Evolutionary conservation across 169 alveolate species (phyloP), one percentile per base, ranked within the genome.

Genomic region (Eimeria brunetti): DNA sequence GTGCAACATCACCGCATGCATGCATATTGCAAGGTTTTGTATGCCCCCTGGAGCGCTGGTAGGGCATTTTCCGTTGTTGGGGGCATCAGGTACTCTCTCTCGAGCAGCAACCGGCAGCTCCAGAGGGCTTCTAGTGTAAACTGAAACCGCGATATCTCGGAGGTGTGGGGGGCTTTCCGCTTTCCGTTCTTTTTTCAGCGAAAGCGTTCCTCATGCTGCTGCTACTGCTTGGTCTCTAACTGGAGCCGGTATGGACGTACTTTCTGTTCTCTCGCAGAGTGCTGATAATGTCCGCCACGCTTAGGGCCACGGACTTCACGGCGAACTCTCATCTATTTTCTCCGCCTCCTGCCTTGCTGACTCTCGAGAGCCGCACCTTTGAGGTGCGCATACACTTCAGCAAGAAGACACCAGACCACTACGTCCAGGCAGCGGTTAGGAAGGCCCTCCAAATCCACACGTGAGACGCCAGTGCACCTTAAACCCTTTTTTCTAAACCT

Each of bases 211-310:
- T 80, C 41, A 22, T 44, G 33, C 46, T 44, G 71, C 9, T 81
- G 75, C 73, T 27, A 75, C 30, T 33, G 92, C 60, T 12, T 33
- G 41, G 12, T 30, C 22, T 75, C 36, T 46, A 41, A 41, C 46
- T 41, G 46, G 46, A 41, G 46, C 46, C 46, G 46, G 30, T 9
- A 0, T 58, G 41, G 49, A 44, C 18, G 93, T 56, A 33, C 46
- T 44, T 18, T 22, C 38, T 81, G 76, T 27, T 46, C 1, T 11
- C 2, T 94, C 98, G 46, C 96, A 98, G 99, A 95, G 96, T 99
- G 97, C 98, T 99, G 73, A 99, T 99, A 76, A 99, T 99, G 99
- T 98, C 99, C 62, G 99, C 99, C n/a, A 99, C 99, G 16, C 96
- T 99, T 58, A 96, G 99, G 67, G 98, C 98, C 30, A 97, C 97